Base-by-base conservation (phyloP, 805 yeast genomes). In the Ogataea kodamae region DNA sequence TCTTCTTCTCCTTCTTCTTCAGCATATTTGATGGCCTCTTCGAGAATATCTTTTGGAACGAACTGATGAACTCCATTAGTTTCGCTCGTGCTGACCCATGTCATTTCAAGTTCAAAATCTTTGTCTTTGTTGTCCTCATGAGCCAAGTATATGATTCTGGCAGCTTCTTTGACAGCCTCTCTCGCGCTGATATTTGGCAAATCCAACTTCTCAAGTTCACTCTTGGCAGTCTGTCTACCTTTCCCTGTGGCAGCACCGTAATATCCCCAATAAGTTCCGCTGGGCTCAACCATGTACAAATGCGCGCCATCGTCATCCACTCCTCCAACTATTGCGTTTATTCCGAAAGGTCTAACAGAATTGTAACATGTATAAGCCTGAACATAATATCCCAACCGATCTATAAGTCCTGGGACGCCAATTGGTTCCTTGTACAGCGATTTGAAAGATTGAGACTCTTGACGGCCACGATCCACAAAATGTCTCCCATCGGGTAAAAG, bases 101-200 rank as follows among this genome's bases (percentile, higher is more conserved):
- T 76, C 52, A 92, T 72, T 56, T 92, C 99, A 45, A 92, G 71
- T 64, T 92, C 98, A 57, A 88, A 92, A 40, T 89, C 97, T 62
- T 90, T 92, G 59, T 92, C 98, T 62, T 90, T 92, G 62, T 88
- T 87, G 55, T 92, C 98, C 64, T 92, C 99, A 55, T 94, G 98
- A 1, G 97, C 97, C 45, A 81, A 68, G 54, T 87, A 83, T 52
- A 92, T 83, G 56, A 92, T 88, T 60, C 81, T 82, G 5, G 97
- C 97, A 19, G 97, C 97, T 55, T 84, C 83, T 51, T 84, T 88
- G 22, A 92, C 82, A 4, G 96, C 98, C 13, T 89, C 95, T 48
- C 64, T 74, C 4, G 80, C 84, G 6, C 79, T 65, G 46, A 94
- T 64, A 45, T 71, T 74, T 34, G 78, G 79, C 42, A 78, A 67